Base-by-base conservation (phyloP, 2,329 filamentous ascomycete species). In the Diplodia mutila region DNA sequence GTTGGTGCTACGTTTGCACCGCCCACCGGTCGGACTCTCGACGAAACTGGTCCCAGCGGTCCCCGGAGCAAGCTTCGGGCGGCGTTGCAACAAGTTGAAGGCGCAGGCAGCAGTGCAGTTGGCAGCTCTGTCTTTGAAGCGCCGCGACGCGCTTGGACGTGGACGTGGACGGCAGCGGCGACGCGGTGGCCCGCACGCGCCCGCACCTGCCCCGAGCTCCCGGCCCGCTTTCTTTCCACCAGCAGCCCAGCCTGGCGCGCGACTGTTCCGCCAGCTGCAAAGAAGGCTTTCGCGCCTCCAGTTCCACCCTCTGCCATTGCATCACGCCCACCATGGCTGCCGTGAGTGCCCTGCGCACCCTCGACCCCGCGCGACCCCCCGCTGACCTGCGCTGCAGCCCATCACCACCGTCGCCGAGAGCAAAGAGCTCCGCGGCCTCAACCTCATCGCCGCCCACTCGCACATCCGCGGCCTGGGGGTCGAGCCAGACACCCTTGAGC, bases 391-490 rank as follows among this genome's bases (percentile, higher is more conserved):
- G 12, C 18, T 8, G 34, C 68, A 88, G 86, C 81, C 82, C 76
- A 92, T 92, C 74, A 89, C 89, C 69, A 98, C 95, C 75, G 89
- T 98, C 80, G 92, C 93, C 78, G 94, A 98, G 86, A 91, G 89
- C 81, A 97, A 95, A 83, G 94, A 98, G 87, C 90, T 98, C 78
- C 91, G 94, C 74, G 94, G 94, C 71, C 89, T 99, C 77, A 98
- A 97, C 82, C 91, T 99, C 81, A 97, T 99, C 80, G 95, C 95
- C 70, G 94, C 95, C 69, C 95, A 99, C 84, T 99, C 95, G 67
- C 95, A 99, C 81, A 97, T 99, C 76, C 91, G 94, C 75, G 95
- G 95, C 57, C 88, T 99, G 37, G 95, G 95, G 71, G 93, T 99
- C 74, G 94, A 98, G 84, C 84, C 89, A 68, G 93, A 97, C 76